phyloP scores from a whole-genome alignment of 176 grass and related monocot genomes.

The Alloteropsis semialata region DNA sequence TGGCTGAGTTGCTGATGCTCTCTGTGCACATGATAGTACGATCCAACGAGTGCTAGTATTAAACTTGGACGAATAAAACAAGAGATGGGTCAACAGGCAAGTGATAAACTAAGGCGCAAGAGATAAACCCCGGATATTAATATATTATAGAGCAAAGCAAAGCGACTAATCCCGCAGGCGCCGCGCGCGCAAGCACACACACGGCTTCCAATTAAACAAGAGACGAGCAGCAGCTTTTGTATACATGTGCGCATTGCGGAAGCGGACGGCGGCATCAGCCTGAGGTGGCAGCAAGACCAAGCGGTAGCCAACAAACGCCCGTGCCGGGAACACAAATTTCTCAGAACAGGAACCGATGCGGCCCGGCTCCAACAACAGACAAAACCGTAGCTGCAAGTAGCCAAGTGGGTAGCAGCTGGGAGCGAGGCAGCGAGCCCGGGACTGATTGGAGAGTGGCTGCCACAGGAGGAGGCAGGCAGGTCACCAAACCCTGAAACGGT shows the following conservation, averaged over 20 bases:
- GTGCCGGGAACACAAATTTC: neutral
- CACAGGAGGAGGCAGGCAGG: neutral
- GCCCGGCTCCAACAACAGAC: neutral
- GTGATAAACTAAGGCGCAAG: neutral
- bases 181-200: neutral
- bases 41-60: neutral
- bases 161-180: neutral
- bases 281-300: neutral
- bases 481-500: neutral
- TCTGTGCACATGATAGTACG: too few relatives aligned
- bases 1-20: neutral
- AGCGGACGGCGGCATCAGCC: neutral
- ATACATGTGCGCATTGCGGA: neutral
- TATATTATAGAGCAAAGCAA: neutral
- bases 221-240: neutral
- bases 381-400: neutral
- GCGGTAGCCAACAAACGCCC: constrained; percentile 23
- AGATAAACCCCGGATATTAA: too few relatives aligned
- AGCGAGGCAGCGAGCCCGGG: neutral
- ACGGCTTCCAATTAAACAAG: neutral
- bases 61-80: neutral
- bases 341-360: constrained; percentile 8
- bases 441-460: neutral
- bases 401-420: neutral
- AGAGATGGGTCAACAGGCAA: neutral